phyloP scores from a whole-genome alignment of 345 rosid genomes.

The Boechera retrofracta region DNA sequence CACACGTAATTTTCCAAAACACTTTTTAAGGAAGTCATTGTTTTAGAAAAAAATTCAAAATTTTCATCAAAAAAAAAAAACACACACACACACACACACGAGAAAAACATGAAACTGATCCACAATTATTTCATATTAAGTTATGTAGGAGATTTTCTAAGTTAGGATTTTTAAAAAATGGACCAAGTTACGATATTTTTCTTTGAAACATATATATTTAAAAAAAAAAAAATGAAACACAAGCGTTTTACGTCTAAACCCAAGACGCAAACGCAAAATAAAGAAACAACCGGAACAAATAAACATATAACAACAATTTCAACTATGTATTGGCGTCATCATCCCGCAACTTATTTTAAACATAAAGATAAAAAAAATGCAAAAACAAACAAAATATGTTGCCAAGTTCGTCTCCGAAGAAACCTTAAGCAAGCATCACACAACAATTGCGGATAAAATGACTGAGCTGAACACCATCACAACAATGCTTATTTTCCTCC shows the following conservation, averaged over 20 bases:
- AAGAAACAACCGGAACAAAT: not conserved
- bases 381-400: not conserved
- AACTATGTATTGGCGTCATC: not conserved
- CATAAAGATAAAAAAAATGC: not conserved
- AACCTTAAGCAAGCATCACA: slow-evolving; percentile 29
- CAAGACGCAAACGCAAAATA: not conserved
- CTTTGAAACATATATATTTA: no score
- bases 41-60: no score
- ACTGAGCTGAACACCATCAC: not conserved
- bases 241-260: not conserved
- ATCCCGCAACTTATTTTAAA: not conserved
- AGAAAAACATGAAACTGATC: no score
- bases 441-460: slow-evolving; percentile 2
- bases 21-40: no score
- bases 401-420: not conserved
- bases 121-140: no score
- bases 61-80: no score
- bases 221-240: no score
- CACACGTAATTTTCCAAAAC: no score
- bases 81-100: no score
- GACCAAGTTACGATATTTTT: no score
- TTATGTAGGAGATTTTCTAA: no score
- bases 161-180: no score
- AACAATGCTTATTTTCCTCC: not conserved
- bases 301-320: not conserved